phyloP scores from a whole-genome alignment of 1,284 basidiomycete genomes.

The Tilletia setariae region DNA sequence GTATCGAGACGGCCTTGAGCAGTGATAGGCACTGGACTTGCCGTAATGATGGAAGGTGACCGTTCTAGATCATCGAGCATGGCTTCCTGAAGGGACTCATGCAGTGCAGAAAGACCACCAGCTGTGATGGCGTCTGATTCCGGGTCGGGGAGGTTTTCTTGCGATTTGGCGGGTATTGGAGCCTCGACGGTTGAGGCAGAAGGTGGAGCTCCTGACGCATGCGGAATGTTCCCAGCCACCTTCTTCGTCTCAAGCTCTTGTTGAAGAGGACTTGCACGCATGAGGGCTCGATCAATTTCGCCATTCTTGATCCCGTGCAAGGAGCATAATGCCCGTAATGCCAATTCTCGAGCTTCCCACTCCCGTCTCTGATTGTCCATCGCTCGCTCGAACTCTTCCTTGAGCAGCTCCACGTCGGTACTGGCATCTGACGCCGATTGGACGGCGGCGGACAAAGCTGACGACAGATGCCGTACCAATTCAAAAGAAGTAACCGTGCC shows the following conservation, averaged over 20 bases:
- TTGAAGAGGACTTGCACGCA: constrained; percentile 23
- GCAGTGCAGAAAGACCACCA: constrained; percentile 24
- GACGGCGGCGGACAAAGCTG: constrained; percentile 12
- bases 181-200: neutral
- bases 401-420: neutral
- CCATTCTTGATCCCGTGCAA: constrained; percentile 39
- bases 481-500: neutral
- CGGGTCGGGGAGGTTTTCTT: constrained; percentile 9
- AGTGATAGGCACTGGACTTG: neutral
- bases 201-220: neutral
- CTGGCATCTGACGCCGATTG: neutral
- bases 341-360: constrained; percentile 31
- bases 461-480: constrained; percentile 9
- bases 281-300: constrained; percentile 32
- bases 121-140: neutral
- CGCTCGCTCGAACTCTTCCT: neutral
- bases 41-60: neutral
- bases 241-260: constrained; percentile 5
- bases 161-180: constrained; percentile 16
- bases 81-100: constrained; percentile 43
- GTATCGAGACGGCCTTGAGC: neutral
- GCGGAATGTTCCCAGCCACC: neutral
- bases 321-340: constrained; percentile 30
- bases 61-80: constrained; percentile 44
- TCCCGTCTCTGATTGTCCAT: constrained; percentile 23